phyloP scores from a whole-genome alignment of 306 rosid genomes.

The Sindora glabra region DNA sequence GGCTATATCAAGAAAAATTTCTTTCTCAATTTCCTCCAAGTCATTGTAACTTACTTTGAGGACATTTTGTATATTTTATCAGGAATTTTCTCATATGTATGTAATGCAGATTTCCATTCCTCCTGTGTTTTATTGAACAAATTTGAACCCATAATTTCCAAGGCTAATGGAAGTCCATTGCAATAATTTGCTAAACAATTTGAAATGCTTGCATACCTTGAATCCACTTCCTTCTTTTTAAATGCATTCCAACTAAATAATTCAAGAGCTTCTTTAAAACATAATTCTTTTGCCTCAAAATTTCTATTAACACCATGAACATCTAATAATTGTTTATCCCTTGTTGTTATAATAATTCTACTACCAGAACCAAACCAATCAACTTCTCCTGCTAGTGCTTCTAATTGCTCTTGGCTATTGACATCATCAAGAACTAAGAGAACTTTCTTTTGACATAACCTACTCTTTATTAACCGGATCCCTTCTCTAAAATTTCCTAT shows the following conservation, averaged over 20 bases:
- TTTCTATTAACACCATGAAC: neutral
- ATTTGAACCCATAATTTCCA: neutral
- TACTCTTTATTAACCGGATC: too few relatives aligned
- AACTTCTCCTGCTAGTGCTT: neutral
- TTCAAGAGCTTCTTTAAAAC: neutral
- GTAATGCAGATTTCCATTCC: neutral
- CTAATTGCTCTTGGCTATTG: neutral
- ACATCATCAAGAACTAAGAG: neutral
- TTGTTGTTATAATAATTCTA: neutral
- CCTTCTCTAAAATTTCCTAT: neutral
- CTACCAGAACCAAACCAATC: neutral
- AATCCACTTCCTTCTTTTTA: neutral
- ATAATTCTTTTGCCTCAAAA: neutral
- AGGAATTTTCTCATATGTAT: neutral
- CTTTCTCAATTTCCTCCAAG: neutral
- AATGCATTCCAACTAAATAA: neutral
- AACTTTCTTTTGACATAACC: neutral
- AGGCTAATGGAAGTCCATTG: neutral
- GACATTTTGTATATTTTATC: neutral
- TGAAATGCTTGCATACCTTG: neutral
- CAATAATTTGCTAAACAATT: neutral
- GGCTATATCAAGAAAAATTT: neutral
- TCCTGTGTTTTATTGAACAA: neutral
- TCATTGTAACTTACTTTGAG: neutral
- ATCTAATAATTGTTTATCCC: neutral